Conservation (phyloP, 257 asterid species). For the Rehmannia glutinosa region DNA sequence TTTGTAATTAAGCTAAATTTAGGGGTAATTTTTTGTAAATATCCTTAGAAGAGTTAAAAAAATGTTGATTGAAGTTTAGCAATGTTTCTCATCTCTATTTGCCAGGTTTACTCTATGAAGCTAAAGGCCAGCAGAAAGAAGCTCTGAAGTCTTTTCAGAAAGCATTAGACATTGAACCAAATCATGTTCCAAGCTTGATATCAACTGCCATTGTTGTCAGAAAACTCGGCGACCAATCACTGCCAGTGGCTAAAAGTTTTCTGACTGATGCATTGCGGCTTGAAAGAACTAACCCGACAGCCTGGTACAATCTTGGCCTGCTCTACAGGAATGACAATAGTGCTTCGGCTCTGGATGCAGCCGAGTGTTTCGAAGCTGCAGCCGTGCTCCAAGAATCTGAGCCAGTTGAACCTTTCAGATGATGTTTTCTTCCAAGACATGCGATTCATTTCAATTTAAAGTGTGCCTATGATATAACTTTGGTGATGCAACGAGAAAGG, state of each 20-base stretch:
- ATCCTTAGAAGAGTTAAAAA: no score
- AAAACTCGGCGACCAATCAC: constrained; percentile 38
- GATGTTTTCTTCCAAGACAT: constrained; percentile 5
- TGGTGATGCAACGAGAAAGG: neutral
- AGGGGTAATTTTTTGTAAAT: no score
- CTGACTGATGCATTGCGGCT: constrained; percentile 72
- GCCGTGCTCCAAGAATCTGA: constrained; percentile 73
- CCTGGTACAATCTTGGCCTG: constrained; percentile 91
- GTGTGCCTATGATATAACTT: no score
- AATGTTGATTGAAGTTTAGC: no score
- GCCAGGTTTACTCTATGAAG: constrained; percentile 64
- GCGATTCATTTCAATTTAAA: neutral
- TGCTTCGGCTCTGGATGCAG: constrained; percentile 51
- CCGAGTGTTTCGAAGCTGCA: constrained; percentile 93
- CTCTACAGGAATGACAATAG: constrained; percentile 48
- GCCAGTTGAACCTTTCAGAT: constrained; percentile 81
- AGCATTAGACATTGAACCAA: constrained; percentile 75
- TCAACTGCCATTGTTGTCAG: constrained; percentile 60
- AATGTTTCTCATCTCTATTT: constrained; percentile 11
- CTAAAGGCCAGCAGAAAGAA: constrained; percentile 55
- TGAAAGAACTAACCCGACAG: constrained; percentile 66
- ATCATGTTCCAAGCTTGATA: constrained; percentile 78
- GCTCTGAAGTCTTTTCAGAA: constrained; percentile 61
- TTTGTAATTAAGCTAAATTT: no score
- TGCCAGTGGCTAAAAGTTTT: constrained; percentile 71